These are phyloP conservation scores for Mortierella antarctica DNA, from an alignment of 192 early-diverging fungal species.

Conservation along the genomic window DNA sequence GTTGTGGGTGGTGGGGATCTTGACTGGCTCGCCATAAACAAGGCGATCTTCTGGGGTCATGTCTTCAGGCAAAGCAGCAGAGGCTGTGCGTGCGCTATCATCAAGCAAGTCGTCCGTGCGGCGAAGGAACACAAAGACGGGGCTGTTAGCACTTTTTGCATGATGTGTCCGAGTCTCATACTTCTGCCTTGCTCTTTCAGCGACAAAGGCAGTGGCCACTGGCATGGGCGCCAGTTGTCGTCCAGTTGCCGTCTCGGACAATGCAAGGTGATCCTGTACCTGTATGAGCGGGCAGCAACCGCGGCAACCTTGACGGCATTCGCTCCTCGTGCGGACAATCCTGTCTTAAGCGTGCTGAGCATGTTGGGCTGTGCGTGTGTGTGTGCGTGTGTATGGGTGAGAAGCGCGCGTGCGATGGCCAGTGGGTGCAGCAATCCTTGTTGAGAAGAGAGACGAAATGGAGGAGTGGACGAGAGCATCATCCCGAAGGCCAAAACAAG, in stretches of 20 bases:
- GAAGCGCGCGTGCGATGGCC: not conserved
- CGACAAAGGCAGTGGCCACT: too few relatives aligned
- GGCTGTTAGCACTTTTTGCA: not conserved
- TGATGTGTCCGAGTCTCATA: not conserved
- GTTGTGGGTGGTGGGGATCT: constrained; percentile 69
- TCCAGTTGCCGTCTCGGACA: not conserved
- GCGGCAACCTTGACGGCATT: constrained; percentile 19
- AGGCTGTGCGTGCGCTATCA: not conserved
- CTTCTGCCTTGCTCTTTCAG: too few relatives aligned
- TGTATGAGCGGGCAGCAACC: constrained; percentile 37
- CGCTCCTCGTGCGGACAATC: constrained; percentile 25
- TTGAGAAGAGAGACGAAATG: not conserved
- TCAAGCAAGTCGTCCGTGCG: not conserved
- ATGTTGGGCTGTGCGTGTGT: constrained; percentile 2
- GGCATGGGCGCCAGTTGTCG: too few relatives aligned
- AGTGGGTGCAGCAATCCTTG: not conserved
- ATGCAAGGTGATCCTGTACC: constrained; percentile 26
- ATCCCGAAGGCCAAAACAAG: constrained; percentile 15
- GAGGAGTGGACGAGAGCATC: not conserved
- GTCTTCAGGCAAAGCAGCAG: constrained; percentile 22
- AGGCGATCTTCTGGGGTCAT: constrained; percentile 46
- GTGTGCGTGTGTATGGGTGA: not conserved
- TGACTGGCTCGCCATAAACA: constrained; percentile 55
- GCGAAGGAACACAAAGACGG: not conserved
- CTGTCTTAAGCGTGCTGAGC: constrained; percentile 40